Evolutionary conservation across 1,139 yeast species (phyloP).

Genomic region (Chernovozyma aurita): DNA sequence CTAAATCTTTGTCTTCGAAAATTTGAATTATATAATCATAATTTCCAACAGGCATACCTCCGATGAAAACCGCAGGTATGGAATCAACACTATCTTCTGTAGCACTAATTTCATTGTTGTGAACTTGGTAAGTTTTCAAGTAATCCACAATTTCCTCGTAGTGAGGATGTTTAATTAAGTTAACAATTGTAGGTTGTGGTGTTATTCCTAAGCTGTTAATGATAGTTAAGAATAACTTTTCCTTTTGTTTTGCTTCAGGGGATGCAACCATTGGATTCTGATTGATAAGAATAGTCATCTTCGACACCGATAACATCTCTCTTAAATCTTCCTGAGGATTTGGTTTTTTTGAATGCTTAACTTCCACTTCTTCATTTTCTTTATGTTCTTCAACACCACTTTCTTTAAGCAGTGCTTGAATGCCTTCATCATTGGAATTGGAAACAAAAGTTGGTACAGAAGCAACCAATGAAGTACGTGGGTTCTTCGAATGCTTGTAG

Average conservation of each 20-base stretch:
- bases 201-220: slow-evolving; percentile 19
- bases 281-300: slow-evolving; percentile 21
- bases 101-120: slow-evolving; percentile 2
- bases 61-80: slow-evolving; percentile 30
- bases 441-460: neutral
- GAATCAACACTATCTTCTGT: slow-evolving; percentile 8
- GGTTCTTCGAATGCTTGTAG: neutral
- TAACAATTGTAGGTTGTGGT: slow-evolving; percentile 30
- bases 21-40: slow-evolving; percentile 20
- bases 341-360: neutral
- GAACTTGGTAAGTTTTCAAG: slow-evolving; percentile 17
- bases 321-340: slow-evolving; percentile 20
- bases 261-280: slow-evolving; percentile 8
- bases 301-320: slow-evolving; percentile 27
- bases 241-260: slow-evolving; percentile 12
- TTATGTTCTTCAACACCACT: neutral
- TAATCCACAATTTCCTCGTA: slow-evolving; percentile 21
- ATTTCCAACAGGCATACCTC: slow-evolving; percentile 29
- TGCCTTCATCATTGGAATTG: neutral
- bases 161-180: slow-evolving; percentile 30
- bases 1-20: slow-evolving; percentile 17
- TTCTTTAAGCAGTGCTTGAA: neutral
- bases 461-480: neutral
- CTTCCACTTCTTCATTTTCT: neutral
- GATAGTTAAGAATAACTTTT: slow-evolving; percentile 18